Conservation (phyloP, 768 basidiomycete species). For the Termitomyces sp. region DNA sequence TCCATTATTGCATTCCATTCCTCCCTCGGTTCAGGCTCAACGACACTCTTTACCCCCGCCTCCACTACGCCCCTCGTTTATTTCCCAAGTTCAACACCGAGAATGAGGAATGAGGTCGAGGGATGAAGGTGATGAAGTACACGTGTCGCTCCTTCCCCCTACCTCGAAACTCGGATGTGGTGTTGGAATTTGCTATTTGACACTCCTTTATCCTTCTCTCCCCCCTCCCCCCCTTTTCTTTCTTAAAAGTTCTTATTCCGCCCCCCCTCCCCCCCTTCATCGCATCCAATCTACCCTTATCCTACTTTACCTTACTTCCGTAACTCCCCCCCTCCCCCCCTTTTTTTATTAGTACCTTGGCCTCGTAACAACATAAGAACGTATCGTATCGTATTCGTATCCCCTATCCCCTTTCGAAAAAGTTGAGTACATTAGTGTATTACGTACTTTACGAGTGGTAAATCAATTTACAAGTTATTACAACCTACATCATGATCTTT, state of each 20-base stretch:
- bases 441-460: not conserved
- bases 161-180: not conserved
- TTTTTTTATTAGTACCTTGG: no score
- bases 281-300: not conserved
- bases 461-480: not conserved
- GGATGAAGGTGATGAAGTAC: not conserved
- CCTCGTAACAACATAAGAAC: not conserved
- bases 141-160: not conserved
- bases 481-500: not conserved
- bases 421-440: constrained; percentile 1
- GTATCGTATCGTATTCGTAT: not conserved
- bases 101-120: not conserved
- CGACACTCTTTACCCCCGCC: not conserved
- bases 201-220: not conserved
- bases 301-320: not conserved
- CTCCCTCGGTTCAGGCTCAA: not conserved
- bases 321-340: not conserved
- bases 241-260: not conserved
- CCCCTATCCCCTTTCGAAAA: not conserved
- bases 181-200: not conserved
- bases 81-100: not conserved
- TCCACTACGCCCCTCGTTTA: no score
- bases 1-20: no score
- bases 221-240: no score
- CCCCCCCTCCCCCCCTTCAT: no score